A percentile compares a stretch with the other conserved stretches of the same genome.
Evolutionary conservation across 306 rosid species (phyloP).

Genomic region (Lagenaria siceraria): DNA sequence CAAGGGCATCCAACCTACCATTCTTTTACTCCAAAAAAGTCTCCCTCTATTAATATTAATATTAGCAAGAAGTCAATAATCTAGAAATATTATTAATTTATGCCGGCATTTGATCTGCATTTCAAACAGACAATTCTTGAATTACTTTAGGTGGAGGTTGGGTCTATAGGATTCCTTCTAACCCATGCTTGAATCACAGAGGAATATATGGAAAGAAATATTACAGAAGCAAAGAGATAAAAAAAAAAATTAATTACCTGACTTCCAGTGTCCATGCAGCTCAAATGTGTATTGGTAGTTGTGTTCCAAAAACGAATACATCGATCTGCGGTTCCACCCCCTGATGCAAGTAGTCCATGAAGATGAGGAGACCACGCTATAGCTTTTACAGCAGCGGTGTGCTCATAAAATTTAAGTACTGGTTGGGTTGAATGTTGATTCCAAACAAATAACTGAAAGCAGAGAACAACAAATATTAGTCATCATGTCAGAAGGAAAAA

Average conservation of each 20-base stretch:
- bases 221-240: conserved; percentile 2
- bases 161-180: neutral
- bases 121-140: neutral
- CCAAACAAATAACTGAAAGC: conserved; percentile 80
- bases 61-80: neutral
- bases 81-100: neutral
- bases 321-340: conserved; percentile 97
- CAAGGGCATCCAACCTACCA: neutral
- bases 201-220: neutral
- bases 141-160: neutral
- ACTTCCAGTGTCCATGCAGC: conserved; percentile 98
- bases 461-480: conserved; percentile 11
- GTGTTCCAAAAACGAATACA: conserved; percentile 99
- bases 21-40: neutral
- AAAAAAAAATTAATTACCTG: conserved; percentile 43
- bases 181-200: conserved; percentile 4
- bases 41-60: neutral
- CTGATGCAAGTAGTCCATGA: conserved; percentile 99
- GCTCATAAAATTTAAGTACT: conserved; percentile 83
- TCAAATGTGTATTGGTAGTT: conserved; percentile 82
- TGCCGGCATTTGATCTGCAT: neutral
- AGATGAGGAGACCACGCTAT: conserved; percentile 99
- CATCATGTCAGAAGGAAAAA: conserved; percentile 11
- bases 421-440: conserved; percentile 96
- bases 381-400: conserved; percentile 98